Base-by-base conservation (phyloP, 345 rosid genomes). In the Raphanus sativus region DNA sequence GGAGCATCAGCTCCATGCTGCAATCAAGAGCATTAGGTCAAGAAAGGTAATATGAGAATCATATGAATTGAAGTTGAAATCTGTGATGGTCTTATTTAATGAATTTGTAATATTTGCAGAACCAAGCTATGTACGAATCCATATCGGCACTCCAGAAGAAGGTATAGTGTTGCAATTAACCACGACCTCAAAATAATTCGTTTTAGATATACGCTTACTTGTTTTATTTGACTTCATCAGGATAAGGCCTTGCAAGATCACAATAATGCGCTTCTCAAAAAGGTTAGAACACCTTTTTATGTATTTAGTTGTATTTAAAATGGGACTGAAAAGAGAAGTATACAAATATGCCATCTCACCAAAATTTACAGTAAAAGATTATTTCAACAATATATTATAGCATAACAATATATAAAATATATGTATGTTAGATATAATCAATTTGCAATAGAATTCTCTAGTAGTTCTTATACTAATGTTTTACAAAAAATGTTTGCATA, bases 91-190 rank as follows among this genome's bases (percentile, higher is more conserved):
- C 16, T 74, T 42, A 21, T 15, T 55, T n/a, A 69, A 56, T 11
- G 5, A 45, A 56, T 45, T 12, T 54, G 4, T 48, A 26, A 69
- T 32, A 45, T 32, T 5, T 77, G 71, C 88, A 93, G 98, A 89
- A 90, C 76, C 94, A 90, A 71, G 75, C 89, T 80, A 91, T 94
- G 96, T 78, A 71, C 70, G 94, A 91, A 75, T 86, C 96, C 75
- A 89, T 91, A 63, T 80, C 93, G 4, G 87, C 89, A 74, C 94
- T 94, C 70, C 98, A 91, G 84, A 91, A 84, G 81, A 90, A 88
- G 94, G 98, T 94, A 65, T 74, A 72, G 55, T 67, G 13, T 40
- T 8, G 40, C 34, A 72, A 50, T 34, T 29, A 12, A 10, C 6
- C 25, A 26, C 58, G 48, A 21, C 8, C 6, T 32, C 16, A 71